Conservation (phyloP, 2,329 filamentous ascomycete genomes). For the Epichloe sp. region DNA sequence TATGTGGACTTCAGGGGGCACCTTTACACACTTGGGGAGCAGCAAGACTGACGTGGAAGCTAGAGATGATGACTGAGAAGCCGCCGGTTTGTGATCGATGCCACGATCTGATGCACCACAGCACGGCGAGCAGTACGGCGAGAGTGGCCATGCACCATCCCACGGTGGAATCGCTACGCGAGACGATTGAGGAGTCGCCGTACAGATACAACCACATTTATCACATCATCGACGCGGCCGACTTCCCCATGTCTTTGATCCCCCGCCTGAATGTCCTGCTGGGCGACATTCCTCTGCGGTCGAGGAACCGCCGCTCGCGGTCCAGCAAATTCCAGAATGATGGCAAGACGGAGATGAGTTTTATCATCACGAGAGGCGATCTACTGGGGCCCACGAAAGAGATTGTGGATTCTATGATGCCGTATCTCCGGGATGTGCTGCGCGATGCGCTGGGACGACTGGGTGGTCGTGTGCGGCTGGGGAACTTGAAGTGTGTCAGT, state of each 20-base stretch:
- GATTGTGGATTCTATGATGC: slow-evolving; percentile 76
- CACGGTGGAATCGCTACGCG: slow-evolving; percentile 63
- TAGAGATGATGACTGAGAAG: slow-evolving; percentile 13
- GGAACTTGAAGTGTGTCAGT: slow-evolving; percentile 79
- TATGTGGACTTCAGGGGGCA: background rate
- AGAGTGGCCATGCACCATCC: slow-evolving; percentile 62
- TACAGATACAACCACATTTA: slow-evolving; percentile 90
- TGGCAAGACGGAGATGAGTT: slow-evolving; percentile 65
- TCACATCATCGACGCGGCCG: slow-evolving; percentile 86
- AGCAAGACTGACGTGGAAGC: background rate
- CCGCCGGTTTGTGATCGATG: slow-evolving; percentile 74
- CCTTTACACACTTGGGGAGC: background rate
- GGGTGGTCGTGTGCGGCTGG: slow-evolving; percentile 62
- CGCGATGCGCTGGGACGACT: slow-evolving; percentile 59
- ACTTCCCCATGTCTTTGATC: slow-evolving; percentile 89
- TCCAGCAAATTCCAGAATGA: slow-evolving; percentile 51
- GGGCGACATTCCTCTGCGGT: slow-evolving; percentile 59
- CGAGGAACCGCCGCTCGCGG: slow-evolving; percentile 66
- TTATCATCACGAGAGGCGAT: slow-evolving; percentile 83
- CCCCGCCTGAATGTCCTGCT: slow-evolving; percentile 61
- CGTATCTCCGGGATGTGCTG: slow-evolving; percentile 66
- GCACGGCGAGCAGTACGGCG: slow-evolving; percentile 34
- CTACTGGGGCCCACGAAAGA: slow-evolving; percentile 72
- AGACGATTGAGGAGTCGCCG: slow-evolving; percentile 78
- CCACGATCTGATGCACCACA: slow-evolving; percentile 68